Conservation (phyloP, 1,139 yeast genomes). For the Schizosaccharomyces versatilis region DNA sequence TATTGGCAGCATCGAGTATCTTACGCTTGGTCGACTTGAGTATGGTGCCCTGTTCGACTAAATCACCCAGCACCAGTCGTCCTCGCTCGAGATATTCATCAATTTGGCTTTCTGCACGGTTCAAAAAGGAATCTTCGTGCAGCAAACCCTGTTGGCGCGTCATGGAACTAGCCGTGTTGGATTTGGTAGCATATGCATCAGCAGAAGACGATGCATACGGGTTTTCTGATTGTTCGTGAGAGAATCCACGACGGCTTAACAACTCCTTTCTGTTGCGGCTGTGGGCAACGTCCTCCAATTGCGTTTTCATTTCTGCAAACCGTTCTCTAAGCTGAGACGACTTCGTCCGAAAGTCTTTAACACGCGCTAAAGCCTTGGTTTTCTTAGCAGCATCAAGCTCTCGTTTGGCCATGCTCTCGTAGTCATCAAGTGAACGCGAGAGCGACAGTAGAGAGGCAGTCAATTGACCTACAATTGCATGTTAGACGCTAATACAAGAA, state of each 20-base stretch:
- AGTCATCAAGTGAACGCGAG: constrained; percentile 56
- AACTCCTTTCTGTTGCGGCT: background rate
- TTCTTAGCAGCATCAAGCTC: constrained; percentile 35
- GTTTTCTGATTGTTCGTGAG: background rate
- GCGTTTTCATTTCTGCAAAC: constrained; percentile 40
- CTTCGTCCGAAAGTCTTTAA: constrained; percentile 40
- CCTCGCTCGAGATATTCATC: constrained; percentile 87
- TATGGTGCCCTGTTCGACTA: constrained; percentile 63
- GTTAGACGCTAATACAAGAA: background rate
- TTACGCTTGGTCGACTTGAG: constrained; percentile 40
- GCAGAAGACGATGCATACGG: background rate
- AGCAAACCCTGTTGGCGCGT: constrained; percentile 10
- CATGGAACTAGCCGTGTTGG: background rate
- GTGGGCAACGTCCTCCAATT: constrained; percentile 34
- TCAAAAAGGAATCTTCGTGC: constrained; percentile 28
- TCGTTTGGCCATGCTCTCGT: constrained; percentile 40
- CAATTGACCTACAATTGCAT: constrained; percentile 31
- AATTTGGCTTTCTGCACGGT: constrained; percentile 54
- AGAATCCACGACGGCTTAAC: constrained; percentile 13
- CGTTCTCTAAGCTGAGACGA: constrained; percentile 32
- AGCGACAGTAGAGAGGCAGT: constrained; percentile 63
- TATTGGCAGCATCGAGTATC: constrained; percentile 47
- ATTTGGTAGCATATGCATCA: background rate
- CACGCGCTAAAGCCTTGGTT: constrained; percentile 41
- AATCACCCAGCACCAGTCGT: constrained; percentile 59